Percentiles rank a stretch among this genome's conserved stretches.
Conservation (phyloP, 2,329 filamentous ascomycete species). For the Chlorencoelia australis region DNA sequence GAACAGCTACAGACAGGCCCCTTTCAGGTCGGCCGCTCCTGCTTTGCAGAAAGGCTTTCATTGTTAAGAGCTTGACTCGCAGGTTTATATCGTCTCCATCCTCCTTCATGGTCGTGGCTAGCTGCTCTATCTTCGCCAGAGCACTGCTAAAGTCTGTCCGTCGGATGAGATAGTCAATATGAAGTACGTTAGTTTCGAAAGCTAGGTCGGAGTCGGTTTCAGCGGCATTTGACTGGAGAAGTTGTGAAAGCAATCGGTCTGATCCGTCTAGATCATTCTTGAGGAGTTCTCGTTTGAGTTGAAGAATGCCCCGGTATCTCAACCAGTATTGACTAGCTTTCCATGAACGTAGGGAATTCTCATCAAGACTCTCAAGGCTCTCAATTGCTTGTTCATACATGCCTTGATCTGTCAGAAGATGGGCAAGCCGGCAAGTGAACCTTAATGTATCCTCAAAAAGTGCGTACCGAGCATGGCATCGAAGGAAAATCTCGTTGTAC, state of each 20-base stretch:
- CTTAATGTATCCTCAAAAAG: constrained; percentile 72
- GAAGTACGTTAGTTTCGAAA: constrained; percentile 47
- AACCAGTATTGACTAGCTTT: constrained; percentile 69
- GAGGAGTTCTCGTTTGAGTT: constrained; percentile 52
- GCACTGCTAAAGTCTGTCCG: constrained; percentile 42
- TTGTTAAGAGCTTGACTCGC: constrained; percentile 48
- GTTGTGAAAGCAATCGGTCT: constrained; percentile 44
- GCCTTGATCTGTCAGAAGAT: constrained; percentile 55
- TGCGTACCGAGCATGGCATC: constrained; percentile 54
- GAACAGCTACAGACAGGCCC: constrained; percentile 55
- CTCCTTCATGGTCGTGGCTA: constrained; percentile 40
- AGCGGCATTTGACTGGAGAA: constrained; percentile 32
- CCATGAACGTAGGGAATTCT: constrained; percentile 56
- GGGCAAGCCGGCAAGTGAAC: constrained; percentile 60
- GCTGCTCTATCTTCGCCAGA: constrained; percentile 41
- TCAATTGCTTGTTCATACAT: constrained; percentile 58
- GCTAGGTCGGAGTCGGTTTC: constrained; percentile 48
- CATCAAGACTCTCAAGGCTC: constrained; percentile 48
- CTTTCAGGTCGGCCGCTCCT: constrained; percentile 49
- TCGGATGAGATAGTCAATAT: constrained; percentile 48
- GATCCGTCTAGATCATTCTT: constrained; percentile 46
- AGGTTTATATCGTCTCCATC: constrained; percentile 50
- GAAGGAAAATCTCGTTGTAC: constrained; percentile 63
- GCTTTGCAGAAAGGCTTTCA: constrained; percentile 52
- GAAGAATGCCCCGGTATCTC: constrained; percentile 56